These are phyloP conservation scores for Forsythia suspensa DNA, from an alignment of 257 asterid genomes.

Conservation along the genomic window DNA sequence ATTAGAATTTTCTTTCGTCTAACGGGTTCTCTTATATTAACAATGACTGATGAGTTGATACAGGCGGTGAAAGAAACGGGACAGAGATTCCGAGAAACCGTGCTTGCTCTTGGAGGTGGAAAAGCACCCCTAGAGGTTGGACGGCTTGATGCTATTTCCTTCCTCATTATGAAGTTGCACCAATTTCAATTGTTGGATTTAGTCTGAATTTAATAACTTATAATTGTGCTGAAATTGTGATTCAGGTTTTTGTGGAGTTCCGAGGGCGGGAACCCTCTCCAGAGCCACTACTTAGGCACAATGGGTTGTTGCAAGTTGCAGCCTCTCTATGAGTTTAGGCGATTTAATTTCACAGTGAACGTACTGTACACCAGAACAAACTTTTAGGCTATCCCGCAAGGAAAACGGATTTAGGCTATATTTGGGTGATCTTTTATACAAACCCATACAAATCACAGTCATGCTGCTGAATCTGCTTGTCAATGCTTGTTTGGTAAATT, in stretches of 20 bases:
- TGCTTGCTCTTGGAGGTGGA: slow-evolving; percentile 99
- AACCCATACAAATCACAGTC: not conserved
- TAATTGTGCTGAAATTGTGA: slow-evolving; percentile 15
- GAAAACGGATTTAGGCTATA: not conserved
- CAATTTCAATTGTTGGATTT: not conserved
- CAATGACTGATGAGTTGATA: slow-evolving; percentile 16
- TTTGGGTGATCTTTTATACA: not conserved
- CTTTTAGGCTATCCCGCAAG: not conserved
- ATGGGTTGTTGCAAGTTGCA: slow-evolving; percentile 68
- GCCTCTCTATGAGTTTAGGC: not conserved
- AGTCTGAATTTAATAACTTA: not conserved
- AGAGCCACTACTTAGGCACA: slow-evolving; percentile 90
- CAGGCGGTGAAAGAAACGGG: slow-evolving; percentile 97
- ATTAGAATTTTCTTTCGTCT: not conserved
- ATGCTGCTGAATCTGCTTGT: not conserved
- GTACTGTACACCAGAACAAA: not conserved
- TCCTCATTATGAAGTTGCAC: not conserved
- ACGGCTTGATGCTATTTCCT: slow-evolving; percentile 5
- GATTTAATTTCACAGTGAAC: not conserved
- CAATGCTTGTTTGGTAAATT: not conserved
- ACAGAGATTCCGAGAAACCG: slow-evolving; percentile 82
- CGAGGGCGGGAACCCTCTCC: slow-evolving; percentile 99
- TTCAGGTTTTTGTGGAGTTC: slow-evolving; percentile 84
- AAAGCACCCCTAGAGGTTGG: slow-evolving; percentile 88
- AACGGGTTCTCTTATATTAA: not conserved